Percentiles rank a stretch among this genome's conserved stretches.
These are phyloP conservation scores for Botryotinia calthae DNA, from an alignment of 2,329 filamentous ascomycete species.

Conservation along the genomic window DNA sequence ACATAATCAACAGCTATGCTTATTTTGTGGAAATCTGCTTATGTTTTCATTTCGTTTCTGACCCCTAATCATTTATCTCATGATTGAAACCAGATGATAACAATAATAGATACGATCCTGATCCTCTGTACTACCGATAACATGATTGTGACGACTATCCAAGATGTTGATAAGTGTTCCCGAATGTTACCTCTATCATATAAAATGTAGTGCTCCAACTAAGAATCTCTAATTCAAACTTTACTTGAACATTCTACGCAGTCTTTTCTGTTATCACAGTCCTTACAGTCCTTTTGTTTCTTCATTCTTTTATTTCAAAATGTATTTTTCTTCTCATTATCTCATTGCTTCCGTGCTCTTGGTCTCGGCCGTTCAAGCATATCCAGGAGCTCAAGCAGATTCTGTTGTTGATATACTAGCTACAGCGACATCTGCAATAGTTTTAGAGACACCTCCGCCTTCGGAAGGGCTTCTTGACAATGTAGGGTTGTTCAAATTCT, in stretches of 20 bases:
- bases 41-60: constrained; percentile 11
- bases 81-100: not conserved
- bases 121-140: not conserved
- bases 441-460: not conserved
- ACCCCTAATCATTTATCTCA: not conserved
- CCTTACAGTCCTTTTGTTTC: not conserved
- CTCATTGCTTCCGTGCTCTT: constrained; percentile 8
- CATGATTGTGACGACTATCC: not conserved
- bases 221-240: not conserved
- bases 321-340: constrained; percentile 8
- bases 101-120: constrained; percentile 8
- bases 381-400: constrained; percentile 5
- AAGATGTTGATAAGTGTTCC: not conserved
- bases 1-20: constrained; percentile 3
- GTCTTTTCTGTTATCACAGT: constrained; percentile 4
- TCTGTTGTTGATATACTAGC: not conserved
- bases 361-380: constrained; percentile 7
- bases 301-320: constrained; percentile 2
- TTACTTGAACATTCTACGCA: not conserved
- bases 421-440: not conserved
- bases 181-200: not conserved
- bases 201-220: not conserved
- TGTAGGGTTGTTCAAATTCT: constrained; percentile 6
- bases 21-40: not conserved
- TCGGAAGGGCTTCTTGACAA: not conserved